Evolutionary conservation across 2,329 filamentous ascomycete genomes (phyloP).

Genomic region (Atkinsonella hypoxylon): DNA sequence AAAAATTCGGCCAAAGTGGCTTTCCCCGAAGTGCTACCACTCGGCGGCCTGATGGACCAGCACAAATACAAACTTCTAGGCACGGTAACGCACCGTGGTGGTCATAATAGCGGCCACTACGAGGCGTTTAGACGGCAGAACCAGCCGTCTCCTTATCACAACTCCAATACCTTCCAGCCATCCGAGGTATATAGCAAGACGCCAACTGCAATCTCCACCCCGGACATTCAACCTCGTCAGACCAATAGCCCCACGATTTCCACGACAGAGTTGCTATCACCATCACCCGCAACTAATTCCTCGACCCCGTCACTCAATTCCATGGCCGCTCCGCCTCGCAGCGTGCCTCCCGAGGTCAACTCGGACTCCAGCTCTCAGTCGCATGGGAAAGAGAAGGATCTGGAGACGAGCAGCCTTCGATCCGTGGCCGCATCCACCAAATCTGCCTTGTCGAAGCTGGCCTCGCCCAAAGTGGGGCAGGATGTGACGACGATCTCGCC

Average conservation of each 20-base stretch:
- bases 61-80: conserved; percentile 76
- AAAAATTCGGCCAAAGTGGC: conserved; percentile 93
- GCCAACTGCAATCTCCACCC: conserved; percentile 40
- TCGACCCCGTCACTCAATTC: conserved; percentile 28
- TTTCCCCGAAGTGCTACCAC: conserved; percentile 75
- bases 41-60: conserved; percentile 68
- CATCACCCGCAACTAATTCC: conserved; percentile 20
- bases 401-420: conserved; percentile 39
- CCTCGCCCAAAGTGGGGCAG: conserved; percentile 23
- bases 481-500: conserved; percentile 13
- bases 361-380: conserved; percentile 15
- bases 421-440: conserved; percentile 45
- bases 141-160: conserved; percentile 67
- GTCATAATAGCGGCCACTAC: conserved; percentile 93
- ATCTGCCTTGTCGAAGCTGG: conserved; percentile 38
- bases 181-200: conserved; percentile 61
- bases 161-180: conserved; percentile 64
- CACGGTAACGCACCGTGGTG: conserved; percentile 88
- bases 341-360: conserved; percentile 18
- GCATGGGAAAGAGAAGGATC: conserved; percentile 27
- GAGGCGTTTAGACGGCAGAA: conserved; percentile 89
- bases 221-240: conserved; percentile 26
- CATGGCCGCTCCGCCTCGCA: conserved; percentile 17
- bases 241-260: conserved; percentile 32
- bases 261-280: conserved; percentile 34